phyloP scores from a whole-genome alignment of 2,329 filamentous ascomycete species.

The Phyllosticta citribraziliensis region DNA sequence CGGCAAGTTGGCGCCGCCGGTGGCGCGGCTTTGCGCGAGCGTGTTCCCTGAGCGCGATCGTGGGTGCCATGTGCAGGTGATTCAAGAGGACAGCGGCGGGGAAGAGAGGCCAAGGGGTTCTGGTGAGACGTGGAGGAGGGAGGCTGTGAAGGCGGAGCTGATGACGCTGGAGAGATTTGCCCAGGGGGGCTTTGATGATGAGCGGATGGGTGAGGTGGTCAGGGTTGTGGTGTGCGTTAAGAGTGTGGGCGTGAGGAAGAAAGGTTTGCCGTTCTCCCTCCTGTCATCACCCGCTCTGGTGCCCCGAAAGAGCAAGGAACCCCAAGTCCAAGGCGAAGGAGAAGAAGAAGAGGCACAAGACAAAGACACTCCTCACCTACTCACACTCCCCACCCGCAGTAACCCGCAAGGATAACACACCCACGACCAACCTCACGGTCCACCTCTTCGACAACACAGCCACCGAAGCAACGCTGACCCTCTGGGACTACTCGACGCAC shows the following conservation, averaged over 20 bases:
- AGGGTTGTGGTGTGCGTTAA: slow-evolving; percentile 50
- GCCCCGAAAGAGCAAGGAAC: not conserved
- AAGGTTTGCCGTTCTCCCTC: slow-evolving; percentile 22
- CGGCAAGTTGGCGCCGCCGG: slow-evolving; percentile 29
- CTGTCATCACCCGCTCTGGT: not conserved
- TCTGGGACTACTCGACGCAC: slow-evolving; percentile 44
- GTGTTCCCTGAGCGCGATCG: slow-evolving; percentile 49
- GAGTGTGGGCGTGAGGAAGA: slow-evolving; percentile 44
- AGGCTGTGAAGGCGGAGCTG: slow-evolving; percentile 28
- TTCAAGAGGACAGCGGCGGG: slow-evolving; percentile 20
- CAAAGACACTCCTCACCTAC: not conserved
- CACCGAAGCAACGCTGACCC: slow-evolving; percentile 40
- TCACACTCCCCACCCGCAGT: slow-evolving; percentile 20
- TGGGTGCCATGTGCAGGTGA: slow-evolving; percentile 45
- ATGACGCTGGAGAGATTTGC: slow-evolving; percentile 50
- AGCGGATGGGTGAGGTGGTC: slow-evolving; percentile 22
- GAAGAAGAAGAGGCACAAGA: too few species aligned
- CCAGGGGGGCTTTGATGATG: slow-evolving; percentile 44
- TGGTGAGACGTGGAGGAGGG: not conserved
- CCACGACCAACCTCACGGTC: slow-evolving; percentile 41
- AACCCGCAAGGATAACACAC: slow-evolving; percentile 36
- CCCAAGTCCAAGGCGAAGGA: not conserved
- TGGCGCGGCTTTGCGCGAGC: slow-evolving; percentile 43
- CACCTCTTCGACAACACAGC: slow-evolving; percentile 48
- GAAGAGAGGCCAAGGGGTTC: slow-evolving; percentile 27